Base-by-base conservation (phyloP, 805 yeast species). In the Candida railenensis region DNA sequence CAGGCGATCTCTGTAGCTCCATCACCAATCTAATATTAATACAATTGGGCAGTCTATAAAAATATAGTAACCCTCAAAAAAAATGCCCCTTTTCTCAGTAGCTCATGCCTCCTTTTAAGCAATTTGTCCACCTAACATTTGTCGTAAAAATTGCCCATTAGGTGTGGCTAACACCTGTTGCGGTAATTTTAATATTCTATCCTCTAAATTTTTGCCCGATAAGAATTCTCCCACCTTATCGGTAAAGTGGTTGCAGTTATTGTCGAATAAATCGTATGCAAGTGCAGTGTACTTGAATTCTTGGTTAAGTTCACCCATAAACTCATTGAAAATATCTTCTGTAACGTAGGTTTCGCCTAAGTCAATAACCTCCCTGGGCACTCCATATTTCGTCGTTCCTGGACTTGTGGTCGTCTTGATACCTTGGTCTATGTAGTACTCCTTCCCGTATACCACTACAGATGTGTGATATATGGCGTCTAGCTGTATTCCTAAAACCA, bases 391-490 rank as follows among this genome's bases (percentile, higher is more conserved):
- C 19, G 87, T 76, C 20, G 52, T 55, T 0, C 85, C 88, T 0
- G 86, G 81, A 7, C 21, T n/a, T 11, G 55, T 47, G 3, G 51
- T 51, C 11, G 65, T 52, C 32, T 66, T 69, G 39, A 85, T 80
- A 14, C 87, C 88, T 34, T 74, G 74, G 47, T 84, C 86, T 44
- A 79, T 81, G 55, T 74, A 83, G 51, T 76, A 71, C 54, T 83
- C 89, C 43, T 66, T 67, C n/a, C 71, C 76, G 52, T 73, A 69
- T 16, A 77, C 70, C 9, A 81, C 81, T 1, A 82, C 77, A 2
- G 81, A 73, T 0, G 88, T 83, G 59, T 83, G 89, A 71, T 83
- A 85, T 4, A 83, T 74, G 12, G 88, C 89, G 22, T 83, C 87
- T 7, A 81, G 57, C 5, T 59, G 55, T n/a, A 62, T 56, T 3